Conservation (phyloP, 257 asterid genomes). For the Handroanthus guayacan region DNA sequence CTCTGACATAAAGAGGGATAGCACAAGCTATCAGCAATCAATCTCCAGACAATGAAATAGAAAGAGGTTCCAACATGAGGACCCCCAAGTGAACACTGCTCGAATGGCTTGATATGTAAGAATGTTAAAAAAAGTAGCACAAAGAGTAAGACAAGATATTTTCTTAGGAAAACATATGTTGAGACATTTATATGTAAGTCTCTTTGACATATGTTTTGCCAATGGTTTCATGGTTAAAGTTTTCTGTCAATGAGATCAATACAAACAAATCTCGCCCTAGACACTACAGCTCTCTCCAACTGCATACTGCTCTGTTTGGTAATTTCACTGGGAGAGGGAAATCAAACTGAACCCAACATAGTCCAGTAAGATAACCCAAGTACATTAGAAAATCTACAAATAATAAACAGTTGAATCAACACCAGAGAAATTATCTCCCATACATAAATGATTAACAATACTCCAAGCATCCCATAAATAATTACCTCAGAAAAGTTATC, state of each 20-base stretch:
- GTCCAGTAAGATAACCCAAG: not conserved
- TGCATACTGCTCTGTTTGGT: not conserved
- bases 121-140: not conserved
- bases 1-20: conserved; percentile 6
- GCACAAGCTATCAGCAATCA: conserved; percentile 9
- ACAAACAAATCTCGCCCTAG: not conserved
- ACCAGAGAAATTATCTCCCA: not conserved
- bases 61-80: conserved; percentile 1
- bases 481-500: conserved; percentile 79
- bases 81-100: not conserved
- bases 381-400: not conserved
- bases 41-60: not conserved
- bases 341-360: not conserved
- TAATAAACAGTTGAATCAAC: not conserved
- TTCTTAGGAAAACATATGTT: not conserved
- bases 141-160: not conserved
- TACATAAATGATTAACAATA: not conserved
- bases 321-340: too few relatives aligned
- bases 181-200: not conserved
- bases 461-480: conserved; percentile 19
- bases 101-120: conserved; percentile 2
- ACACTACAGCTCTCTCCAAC: not conserved
- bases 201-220: not conserved
- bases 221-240: not conserved
- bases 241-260: not conserved